phyloP scores from a whole-genome alignment of 2,329 filamentous ascomycete genomes.

The Neopestalotiopsis sp. region DNA sequence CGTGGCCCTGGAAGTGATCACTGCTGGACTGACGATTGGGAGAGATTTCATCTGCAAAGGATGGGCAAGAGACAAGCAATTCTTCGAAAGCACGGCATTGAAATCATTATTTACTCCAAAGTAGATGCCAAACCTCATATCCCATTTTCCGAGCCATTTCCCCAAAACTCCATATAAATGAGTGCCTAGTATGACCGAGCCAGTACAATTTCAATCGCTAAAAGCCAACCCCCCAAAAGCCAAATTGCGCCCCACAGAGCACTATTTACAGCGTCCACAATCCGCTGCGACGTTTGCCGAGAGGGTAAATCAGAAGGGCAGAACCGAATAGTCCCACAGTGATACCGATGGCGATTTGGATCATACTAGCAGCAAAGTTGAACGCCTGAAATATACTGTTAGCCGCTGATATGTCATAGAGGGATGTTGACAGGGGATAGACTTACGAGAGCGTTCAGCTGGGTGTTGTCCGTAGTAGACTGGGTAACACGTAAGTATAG shows the following conservation, averaged over 20 bases:
- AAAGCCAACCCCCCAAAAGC: neutral
- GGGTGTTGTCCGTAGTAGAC: constrained; percentile 9
- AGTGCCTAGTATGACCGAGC: neutral
- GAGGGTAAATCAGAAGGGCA: constrained; percentile 59
- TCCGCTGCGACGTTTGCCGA: constrained; percentile 63
- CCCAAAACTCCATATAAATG: neutral
- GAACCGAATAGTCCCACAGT: constrained; percentile 66
- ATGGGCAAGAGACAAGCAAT: neutral
- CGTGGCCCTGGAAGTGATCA: neutral
- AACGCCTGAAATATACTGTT: constrained; percentile 39
- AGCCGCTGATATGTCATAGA: neutral
- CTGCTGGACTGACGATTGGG: neutral
- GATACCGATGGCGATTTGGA: constrained; percentile 68
- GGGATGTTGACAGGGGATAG: too few relatives aligned
- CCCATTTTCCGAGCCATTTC: neutral
- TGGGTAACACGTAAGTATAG: neutral
- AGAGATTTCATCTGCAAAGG: neutral
- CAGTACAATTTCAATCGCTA: neutral
- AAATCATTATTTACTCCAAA: neutral
- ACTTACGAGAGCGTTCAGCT: constrained; percentile 13
- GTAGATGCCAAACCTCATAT: neutral
- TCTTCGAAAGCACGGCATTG: neutral
- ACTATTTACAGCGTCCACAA: constrained; percentile 40
- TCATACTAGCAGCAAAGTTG: constrained; percentile 61
- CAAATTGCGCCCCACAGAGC: too few relatives aligned